A percentile compares a stretch with the other conserved stretches of the same genome.
These are phyloP conservation scores for Vigna reflexopilosa DNA, from an alignment of 306 rosid genomes.

Conservation along the genomic window DNA sequence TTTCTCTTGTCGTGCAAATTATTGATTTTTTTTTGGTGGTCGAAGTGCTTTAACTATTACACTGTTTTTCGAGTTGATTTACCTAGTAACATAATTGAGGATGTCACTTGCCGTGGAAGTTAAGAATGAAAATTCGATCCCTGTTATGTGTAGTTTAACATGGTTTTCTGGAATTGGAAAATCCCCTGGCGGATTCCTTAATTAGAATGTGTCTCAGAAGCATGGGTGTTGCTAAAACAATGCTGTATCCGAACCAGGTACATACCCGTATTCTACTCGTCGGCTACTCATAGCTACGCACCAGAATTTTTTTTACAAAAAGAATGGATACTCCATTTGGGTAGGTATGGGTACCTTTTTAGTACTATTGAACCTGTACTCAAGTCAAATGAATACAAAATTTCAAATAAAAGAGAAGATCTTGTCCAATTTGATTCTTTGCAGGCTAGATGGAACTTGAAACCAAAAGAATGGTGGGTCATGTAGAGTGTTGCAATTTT, in stretches of 20 bases:
- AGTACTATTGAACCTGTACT: no score
- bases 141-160: not conserved
- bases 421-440: not conserved
- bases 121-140: slow-evolving; percentile 24
- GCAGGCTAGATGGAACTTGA: not conserved
- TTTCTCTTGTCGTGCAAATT: slow-evolving; percentile 17
- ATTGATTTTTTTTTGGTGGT: slow-evolving; percentile 39
- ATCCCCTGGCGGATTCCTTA: slow-evolving; percentile 8
- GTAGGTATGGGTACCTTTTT: no score
- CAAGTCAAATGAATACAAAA: no score
- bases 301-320: no score
- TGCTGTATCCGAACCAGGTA: no score
- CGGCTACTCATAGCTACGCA: no score
- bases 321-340: no score
- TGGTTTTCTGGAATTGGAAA: slow-evolving; percentile 38
- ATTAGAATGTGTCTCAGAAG: not conserved
- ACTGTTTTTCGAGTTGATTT: slow-evolving; percentile 31
- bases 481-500: no score
- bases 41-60: slow-evolving; percentile 2
- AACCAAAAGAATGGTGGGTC: slow-evolving; percentile 2
- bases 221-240: no score
- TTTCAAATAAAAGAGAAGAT: not conserved
- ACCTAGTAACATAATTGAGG: not conserved
- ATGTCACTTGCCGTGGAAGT: slow-evolving; percentile 26
- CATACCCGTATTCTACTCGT: no score